Percentiles rank a stretch among this genome's conserved stretches.
These are phyloP conservation scores for Leishmania major DNA, from an alignment of 208 protist species.

Conservation along the genomic window DNA sequence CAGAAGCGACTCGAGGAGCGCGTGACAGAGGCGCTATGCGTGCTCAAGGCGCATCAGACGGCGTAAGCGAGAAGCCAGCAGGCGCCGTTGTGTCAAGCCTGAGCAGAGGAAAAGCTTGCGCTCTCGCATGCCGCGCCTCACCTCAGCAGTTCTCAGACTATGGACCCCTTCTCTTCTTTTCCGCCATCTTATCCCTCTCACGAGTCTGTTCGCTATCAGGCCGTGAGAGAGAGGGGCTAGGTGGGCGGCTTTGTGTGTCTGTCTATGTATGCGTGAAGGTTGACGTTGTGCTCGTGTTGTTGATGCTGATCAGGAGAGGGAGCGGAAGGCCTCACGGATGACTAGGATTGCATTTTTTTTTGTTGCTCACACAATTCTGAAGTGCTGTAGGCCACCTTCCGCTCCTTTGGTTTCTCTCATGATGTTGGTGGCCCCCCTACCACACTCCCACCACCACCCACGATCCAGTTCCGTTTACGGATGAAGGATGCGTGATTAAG, in stretches of 20 bases:
- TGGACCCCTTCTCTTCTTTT: background rate
- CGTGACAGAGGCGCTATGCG: constrained; percentile 81
- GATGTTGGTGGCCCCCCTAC: background rate
- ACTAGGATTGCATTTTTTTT: background rate
- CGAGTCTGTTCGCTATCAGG: background rate
- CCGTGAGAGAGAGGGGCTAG: background rate
- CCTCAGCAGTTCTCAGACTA: background rate
- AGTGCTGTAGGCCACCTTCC: background rate
- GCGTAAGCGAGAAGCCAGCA: constrained; percentile 9
- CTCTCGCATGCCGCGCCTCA: background rate
- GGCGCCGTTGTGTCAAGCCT: background rate
- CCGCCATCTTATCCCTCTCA: background rate
- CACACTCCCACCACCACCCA: no score
- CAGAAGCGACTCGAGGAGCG: constrained; percentile 67
- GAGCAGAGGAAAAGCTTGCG: background rate
- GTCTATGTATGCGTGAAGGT: background rate
- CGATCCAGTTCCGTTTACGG: background rate
- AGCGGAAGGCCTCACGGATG: background rate
- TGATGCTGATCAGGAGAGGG: background rate
- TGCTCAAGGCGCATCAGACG: constrained; percentile 68
- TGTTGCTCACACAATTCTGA: background rate
- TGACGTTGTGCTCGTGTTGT: background rate
- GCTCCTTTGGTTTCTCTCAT: background rate
- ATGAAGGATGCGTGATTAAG: background rate
- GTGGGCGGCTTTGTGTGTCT: background rate